Evolutionary conservation across 164 flowering plant genomes (phyloP), one percentile per base, ranked within the genome.

Genomic region (Dillenia suffruticosa): DNA sequence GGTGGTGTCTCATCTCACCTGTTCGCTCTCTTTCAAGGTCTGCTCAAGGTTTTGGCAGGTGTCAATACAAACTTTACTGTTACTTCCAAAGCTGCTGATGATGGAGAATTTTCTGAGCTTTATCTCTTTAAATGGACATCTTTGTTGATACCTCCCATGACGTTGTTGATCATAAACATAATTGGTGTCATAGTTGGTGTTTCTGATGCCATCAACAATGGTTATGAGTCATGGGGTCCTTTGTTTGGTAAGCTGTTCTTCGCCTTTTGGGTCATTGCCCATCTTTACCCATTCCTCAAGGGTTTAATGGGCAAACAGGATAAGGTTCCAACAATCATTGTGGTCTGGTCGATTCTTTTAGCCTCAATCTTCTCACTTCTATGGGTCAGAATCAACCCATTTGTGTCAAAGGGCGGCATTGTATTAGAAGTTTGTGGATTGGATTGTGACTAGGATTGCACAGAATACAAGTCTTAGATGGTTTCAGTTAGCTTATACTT

Each of bases 161-260:
- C 90, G 0, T 64, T 88, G 55, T 61, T 86, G 53, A 74, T 88
- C 65, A 68, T 88, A 5, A 88, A 88, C 74, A 76, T 86, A 11
- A 69, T 86, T 48, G 95, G 95, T 12, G 85, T 86, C 16, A 51
- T 86, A 1, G 78, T 77, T 10, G 95, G 92, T 32, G 46, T 88
- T 10, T 72, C 92, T 1, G 83, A 83, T 63, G 92, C 92, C 49
- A 83, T 88, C 68, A 81, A 75, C 60, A 84, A 78, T 22, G 90
- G 95, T 0, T 88, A 86, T 24, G 87, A 88, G 16, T 74, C 92
- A 44, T 88, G 92, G 95, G 92, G 95, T 6, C 92, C 95, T 0
- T 69, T 88, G 16, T 81, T 88, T 56, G 92, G 92, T 19, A 81
- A 64, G 75, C 72, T 88, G 45, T 86, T 88, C 70, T 88, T 88